Percentiles rank a stretch among this genome's conserved stretches.
These are phyloP conservation scores for Nicotiana benthamiana DNA, from an alignment of 257 asterid genomes.

Conservation along the genomic window DNA sequence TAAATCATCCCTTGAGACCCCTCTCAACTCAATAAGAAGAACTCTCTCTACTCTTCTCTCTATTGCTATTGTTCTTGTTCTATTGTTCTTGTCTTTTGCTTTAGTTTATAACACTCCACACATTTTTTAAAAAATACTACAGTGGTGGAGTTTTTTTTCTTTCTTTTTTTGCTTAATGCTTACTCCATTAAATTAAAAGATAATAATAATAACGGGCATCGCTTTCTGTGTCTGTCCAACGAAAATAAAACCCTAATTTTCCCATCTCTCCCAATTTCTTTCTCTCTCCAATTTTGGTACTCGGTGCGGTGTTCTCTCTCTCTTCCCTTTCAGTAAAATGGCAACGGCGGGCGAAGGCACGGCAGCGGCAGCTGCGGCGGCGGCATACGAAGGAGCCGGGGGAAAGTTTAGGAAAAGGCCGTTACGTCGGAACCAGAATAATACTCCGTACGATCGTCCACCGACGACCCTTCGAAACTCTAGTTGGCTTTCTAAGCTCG, in stretches of 20 bases:
- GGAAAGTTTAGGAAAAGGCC: constrained; percentile 72
- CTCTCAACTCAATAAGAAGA: too few relatives aligned
- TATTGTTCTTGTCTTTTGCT: too few relatives aligned
- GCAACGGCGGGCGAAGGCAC: constrained; percentile 60
- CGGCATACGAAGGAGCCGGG: constrained; percentile 45
- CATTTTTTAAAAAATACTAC: too few relatives aligned
- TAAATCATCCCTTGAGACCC: too few relatives aligned
- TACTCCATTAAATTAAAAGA: neutral
- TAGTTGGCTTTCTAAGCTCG: constrained; percentile 66
- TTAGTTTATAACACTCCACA: too few relatives aligned
- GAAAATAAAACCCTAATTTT: constrained; percentile 42
- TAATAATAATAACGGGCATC: neutral
- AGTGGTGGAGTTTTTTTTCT: too few relatives aligned
- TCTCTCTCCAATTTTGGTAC: neutral
- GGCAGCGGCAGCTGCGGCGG: constrained; percentile 30
- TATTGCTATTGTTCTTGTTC: too few relatives aligned
- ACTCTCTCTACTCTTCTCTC: too few relatives aligned
- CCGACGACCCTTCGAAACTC: constrained; percentile 33
- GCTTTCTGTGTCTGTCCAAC: neutral
- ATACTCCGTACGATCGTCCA: constrained; percentile 89
- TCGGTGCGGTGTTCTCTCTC: neutral
- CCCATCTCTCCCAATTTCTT: constrained; percentile 1
- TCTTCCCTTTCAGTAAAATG: constrained; percentile 34
- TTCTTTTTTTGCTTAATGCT: neutral
- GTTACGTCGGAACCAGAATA: constrained; percentile 33